Base-by-base conservation (phyloP, 2,329 filamentous ascomycete species). In the Apiospora aurea region DNA sequence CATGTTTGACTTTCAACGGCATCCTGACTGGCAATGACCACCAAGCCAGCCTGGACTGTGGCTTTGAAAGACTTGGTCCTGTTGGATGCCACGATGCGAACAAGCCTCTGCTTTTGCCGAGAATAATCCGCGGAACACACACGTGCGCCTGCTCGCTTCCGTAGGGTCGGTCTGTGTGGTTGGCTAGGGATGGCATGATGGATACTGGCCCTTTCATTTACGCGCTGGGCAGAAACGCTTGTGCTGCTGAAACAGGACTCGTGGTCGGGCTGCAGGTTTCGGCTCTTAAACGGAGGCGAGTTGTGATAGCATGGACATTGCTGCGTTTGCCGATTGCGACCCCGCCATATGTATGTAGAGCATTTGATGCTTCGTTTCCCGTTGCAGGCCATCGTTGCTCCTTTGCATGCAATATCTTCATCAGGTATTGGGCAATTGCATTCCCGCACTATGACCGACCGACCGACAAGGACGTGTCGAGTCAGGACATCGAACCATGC, bases 141-240 rank as follows among this genome's bases (percentile, higher is more conserved):
- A 21, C 53, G 26, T 29, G 14, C 26, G 18, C 24, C 26, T 3
- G 11, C 53, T 4, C 10, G 6, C 18, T 21, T 14, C 26, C 53
- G 11, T 38, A 34, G 7, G 16, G 11, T 11, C 16, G 10, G 7
- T 38, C 53, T 11, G 29, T 61, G 34, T 61, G 53, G 29, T 38
- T 21, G 53, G 53, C 34, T 11, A 29, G 29, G 53, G 29, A 21
- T 61, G 18, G 53, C 53, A 61, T 61, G 53, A 61, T 38, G 29
- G 53, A 61, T 34, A 34, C 11, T 38, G 53, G 53, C 53, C 53
- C 53, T 61, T 61, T 61, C 53, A 61, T 61, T 61, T 61, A 38
- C 53, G 29, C 53, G 29, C 53, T 8, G 16, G 53, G 53, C 26
- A 2, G 29, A 61, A 38, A 61, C 18, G 51, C 29, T 18, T 34